These are phyloP conservation scores for Mycena indigotica DNA, from an alignment of 768 basidiomycete species.

Conservation along the genomic window DNA sequence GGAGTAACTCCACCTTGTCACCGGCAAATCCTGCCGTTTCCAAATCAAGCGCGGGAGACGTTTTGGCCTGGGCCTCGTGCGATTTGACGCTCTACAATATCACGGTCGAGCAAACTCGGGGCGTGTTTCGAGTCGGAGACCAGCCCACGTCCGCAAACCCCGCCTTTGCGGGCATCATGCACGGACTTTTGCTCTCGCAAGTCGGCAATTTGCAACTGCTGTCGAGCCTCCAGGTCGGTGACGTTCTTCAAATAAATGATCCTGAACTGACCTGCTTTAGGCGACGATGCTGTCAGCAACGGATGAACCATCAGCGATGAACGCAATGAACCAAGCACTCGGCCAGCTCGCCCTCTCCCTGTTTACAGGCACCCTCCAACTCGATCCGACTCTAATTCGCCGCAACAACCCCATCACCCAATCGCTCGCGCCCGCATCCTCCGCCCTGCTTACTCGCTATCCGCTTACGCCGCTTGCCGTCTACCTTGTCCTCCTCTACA, in stretches of 20 bases:
- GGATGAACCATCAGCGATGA: slow-evolving; percentile 5
- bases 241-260: neutral
- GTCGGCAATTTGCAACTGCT: slow-evolving; percentile 12
- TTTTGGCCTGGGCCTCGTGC: slow-evolving; percentile 13
- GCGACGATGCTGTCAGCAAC: slow-evolving; percentile 8
- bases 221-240: slow-evolving; percentile 11
- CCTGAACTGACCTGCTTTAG: slow-evolving; percentile 2
- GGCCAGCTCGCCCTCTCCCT: slow-evolving; percentile 13
- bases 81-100: slow-evolving; percentile 15
- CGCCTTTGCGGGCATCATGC: slow-evolving; percentile 11
- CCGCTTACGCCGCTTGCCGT: slow-evolving; percentile 15
- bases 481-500: slow-evolving; percentile 18
- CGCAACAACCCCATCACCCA: too few relatives aligned
- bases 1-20: neutral
- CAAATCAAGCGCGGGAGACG: slow-evolving; percentile 2
- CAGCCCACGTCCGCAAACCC: slow-evolving; percentile 1
- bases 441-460: slow-evolving; percentile 5
- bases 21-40: neutral
- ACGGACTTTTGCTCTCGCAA: slow-evolving; percentile 13
- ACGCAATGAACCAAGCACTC: slow-evolving; percentile 13
- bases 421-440: neutral
- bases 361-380: slow-evolving; percentile 16
- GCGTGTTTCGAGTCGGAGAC: neutral
- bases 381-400: too few relatives aligned
- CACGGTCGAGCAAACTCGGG: slow-evolving; percentile 5